A percentile compares a stretch with the other conserved stretches of the same genome.
Conservation (phyloP, 2,329 filamentous ascomycete genomes). For the Colletotrichum lentis region DNA sequence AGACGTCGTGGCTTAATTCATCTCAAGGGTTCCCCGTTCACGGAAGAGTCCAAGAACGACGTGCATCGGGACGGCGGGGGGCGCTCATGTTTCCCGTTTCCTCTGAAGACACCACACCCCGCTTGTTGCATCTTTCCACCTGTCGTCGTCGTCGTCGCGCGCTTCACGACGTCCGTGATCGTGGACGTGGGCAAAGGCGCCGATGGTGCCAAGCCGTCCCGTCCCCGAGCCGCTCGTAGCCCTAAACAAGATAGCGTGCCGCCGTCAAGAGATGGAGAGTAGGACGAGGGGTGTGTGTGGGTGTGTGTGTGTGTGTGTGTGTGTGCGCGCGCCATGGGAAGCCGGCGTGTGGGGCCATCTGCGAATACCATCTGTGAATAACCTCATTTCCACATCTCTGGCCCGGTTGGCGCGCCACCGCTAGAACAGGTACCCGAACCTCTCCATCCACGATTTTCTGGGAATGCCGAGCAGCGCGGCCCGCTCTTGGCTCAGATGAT, state of each 20-base stretch:
- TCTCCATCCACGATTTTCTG: neutral
- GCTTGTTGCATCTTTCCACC: neutral
- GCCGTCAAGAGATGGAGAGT: neutral
- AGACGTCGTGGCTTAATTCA: neutral
- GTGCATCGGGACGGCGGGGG: neutral
- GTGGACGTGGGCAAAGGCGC: neutral
- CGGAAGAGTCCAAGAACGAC: neutral
- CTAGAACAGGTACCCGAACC: neutral
- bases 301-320: too few species aligned
- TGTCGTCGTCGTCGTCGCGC: neutral
- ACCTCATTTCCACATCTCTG: constrained; percentile 1
- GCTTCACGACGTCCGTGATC: neutral
- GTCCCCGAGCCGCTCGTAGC: neutral
- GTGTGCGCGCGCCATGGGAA: neutral
- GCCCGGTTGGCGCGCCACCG: neutral
- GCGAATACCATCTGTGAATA: too few species aligned
- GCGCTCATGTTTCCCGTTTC: neutral
- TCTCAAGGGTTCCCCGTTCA: neutral
- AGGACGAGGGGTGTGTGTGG: neutral
- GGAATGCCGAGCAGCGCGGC: neutral
- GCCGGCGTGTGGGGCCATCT: neutral
- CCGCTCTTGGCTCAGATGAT: neutral
- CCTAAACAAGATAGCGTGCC: neutral
- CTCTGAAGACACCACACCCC: too few species aligned
- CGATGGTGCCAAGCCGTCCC: neutral